A percentile compares a stretch with the other conserved stretches of the same genome.
These are phyloP conservation scores for Corchorus capsularis DNA, from an alignment of 345 rosid species.

Conservation along the genomic window DNA sequence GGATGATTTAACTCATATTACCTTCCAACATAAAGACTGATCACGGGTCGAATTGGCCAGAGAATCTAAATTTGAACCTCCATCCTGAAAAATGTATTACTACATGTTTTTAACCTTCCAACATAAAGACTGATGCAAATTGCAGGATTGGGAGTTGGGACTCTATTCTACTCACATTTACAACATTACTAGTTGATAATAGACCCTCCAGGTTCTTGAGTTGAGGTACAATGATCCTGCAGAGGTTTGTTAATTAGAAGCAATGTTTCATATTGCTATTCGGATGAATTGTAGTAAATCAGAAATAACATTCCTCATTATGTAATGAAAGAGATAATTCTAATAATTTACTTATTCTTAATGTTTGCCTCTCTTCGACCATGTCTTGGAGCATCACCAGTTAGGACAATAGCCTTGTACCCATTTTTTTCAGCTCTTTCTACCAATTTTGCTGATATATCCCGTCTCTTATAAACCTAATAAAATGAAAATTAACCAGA, in stretches of 20 bases:
- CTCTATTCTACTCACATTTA: conserved; percentile 47
- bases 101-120: background rate
- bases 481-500: background rate
- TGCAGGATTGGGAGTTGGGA: background rate
- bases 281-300: background rate
- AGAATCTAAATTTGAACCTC: conserved; percentile 59
- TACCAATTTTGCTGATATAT: conserved; percentile 52
- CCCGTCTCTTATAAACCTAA: conserved; percentile 64
- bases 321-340: background rate
- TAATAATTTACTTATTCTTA: conserved; percentile 61
- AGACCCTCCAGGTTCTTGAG: conserved; percentile 73
- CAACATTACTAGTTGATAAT: conserved; percentile 40
- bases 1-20: conserved; percentile 15
- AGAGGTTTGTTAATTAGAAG: conserved; percentile 11
- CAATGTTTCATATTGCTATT: background rate
- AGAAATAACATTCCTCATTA: background rate
- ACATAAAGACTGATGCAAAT: background rate
- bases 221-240: conserved; percentile 66
- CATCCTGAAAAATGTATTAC: conserved; percentile 35
- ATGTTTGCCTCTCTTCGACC: conserved; percentile 92
- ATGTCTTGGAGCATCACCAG: conserved; percentile 77
- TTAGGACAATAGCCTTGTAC: conserved; percentile 78
- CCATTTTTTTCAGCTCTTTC: conserved; percentile 80
- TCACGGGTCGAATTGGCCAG: conserved; percentile 43
- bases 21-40: conserved; percentile 79